phyloP scores from a whole-genome alignment of 768 basidiomycete genomes.

The Suillus subaureus region DNA sequence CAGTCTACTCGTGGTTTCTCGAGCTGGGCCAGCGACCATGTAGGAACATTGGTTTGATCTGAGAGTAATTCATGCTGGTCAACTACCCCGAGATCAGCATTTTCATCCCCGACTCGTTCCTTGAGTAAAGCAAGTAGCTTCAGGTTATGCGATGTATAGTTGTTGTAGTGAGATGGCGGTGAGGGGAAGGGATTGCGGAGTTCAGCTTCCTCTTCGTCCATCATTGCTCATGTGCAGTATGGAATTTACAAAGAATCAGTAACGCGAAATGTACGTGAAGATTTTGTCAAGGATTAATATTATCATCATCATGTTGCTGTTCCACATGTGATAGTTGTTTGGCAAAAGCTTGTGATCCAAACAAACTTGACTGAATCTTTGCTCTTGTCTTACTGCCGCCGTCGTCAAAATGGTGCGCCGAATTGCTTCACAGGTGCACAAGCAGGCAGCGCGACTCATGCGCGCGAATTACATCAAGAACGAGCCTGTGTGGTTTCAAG shows the following conservation, averaged over 20 bases:
- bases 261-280: neutral
- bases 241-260: neutral
- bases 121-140: conserved; percentile 63
- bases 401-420: conserved; percentile 63
- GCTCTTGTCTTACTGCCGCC: neutral
- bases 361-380: conserved; percentile 1
- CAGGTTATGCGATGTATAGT: conserved; percentile 77
- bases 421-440: conserved; percentile 87
- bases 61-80: conserved; percentile 65
- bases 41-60: conserved; percentile 75
- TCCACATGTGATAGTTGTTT: conserved; percentile 2
- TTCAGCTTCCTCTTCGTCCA: conserved; percentile 71
- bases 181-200: conserved; percentile 88
- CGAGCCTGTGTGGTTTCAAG: conserved; percentile 82
- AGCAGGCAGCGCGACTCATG: conserved; percentile 81
- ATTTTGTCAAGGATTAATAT: neutral
- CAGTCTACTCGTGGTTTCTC: conserved; percentile 90
- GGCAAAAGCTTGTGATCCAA: conserved; percentile 9
- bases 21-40: conserved; percentile 74
- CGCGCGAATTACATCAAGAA: conserved; percentile 60
- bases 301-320: neutral
- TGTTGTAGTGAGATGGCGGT: conserved; percentile 81
- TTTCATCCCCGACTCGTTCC: conserved; percentile 47
- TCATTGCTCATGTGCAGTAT: conserved; percentile 10
- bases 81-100: conserved; percentile 37